Base-by-base conservation (phyloP, 2,329 filamentous ascomycete genomes). In the Aspergillus hortae region DNA sequence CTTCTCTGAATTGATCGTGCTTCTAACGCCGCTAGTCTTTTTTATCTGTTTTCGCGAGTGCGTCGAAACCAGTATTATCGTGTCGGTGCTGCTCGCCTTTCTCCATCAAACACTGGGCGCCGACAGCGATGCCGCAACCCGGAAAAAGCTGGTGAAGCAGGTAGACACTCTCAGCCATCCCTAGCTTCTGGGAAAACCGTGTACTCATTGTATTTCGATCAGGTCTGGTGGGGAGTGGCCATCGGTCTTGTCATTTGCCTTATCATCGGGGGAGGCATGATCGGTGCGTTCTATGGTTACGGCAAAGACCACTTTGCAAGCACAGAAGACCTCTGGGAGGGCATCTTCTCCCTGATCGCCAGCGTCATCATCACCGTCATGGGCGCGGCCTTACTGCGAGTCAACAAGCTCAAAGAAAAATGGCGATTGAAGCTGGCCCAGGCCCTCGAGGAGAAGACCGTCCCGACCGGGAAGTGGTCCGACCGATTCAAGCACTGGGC, bases 11-110 rank as follows among this genome's bases (percentile, higher is more conserved):
- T 42, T 42, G 5, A 17, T 14, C 21, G n/a, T 1, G 12, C 19
- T 44, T 23, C 19, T 49, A 45, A 54, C 33, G 1, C 4, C 44
- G 4, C 36, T 49, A 79, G 83, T 95, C 50, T 95, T 95, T 76
- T 92, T 96, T 76, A 89, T 96, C 69, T 86, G 89, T 73, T 94
- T 95, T 69, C 85, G 91, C 66, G 91, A 95, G 74, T 84, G 85
- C 40, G 77, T 95, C 44, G 90, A 95, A 76, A 88, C 87, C 1
- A 86, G 82, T 64, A 90, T 95, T 65, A 89, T 95, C 61, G 84
- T 95, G 56, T 92, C 90, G 0, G 87, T 95, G n/a, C 77, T 95
- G 32, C 81, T 95, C 38, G 84, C 90, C 19, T 95, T 94, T 68
- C 75, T 95, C 53, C 94, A 92, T 70, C 88, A 94, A 69, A 89